Conservation (phyloP, 495 filamentous ascomycete species). For the Trichocladium antarcticum region DNA sequence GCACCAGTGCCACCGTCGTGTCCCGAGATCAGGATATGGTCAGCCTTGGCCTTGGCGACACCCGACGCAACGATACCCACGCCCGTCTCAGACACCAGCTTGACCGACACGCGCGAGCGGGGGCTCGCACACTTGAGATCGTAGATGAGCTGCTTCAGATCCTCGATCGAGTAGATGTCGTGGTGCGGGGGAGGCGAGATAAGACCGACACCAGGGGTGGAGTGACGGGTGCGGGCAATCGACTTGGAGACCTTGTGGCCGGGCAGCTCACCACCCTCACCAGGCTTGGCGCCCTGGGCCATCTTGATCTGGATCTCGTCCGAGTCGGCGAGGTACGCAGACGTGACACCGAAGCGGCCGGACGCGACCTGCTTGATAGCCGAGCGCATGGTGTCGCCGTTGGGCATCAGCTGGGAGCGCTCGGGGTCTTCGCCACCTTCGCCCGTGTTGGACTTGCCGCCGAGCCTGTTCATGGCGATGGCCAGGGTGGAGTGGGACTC, state of each 20-base stretch:
- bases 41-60: conserved; percentile 96
- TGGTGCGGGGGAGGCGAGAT: conserved; percentile 99
- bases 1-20: conserved; percentile 98
- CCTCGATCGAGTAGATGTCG: conserved; percentile 99
- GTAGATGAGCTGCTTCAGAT: conserved; percentile 98
- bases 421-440: conserved; percentile 97
- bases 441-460: conserved; percentile 97
- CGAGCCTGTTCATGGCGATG: conserved; percentile 94
- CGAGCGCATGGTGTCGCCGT: conserved; percentile 96
- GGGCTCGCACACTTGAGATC: conserved; percentile 98
- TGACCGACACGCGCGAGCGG: conserved; percentile 89
- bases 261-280: conserved; percentile 95
- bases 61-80: conserved; percentile 97
- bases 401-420: conserved; percentile 73
- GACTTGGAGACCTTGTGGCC: conserved; percentile 97
- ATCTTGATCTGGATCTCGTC: conserved; percentile 99
- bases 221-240: conserved; percentile 92
- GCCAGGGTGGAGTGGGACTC: conserved; percentile 96
- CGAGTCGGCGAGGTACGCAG: conserved; percentile 94
- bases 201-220: conserved; percentile 94
- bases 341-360: conserved; percentile 95
- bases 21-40: conserved; percentile 95
- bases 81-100: conserved; percentile 96
- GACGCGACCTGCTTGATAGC: conserved; percentile 99
- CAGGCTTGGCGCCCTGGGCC: conserved; percentile 98